These are phyloP conservation scores for Dorcoceras hygrometricum DNA, from an alignment of 257 asterid genomes.

Conservation along the genomic window DNA sequence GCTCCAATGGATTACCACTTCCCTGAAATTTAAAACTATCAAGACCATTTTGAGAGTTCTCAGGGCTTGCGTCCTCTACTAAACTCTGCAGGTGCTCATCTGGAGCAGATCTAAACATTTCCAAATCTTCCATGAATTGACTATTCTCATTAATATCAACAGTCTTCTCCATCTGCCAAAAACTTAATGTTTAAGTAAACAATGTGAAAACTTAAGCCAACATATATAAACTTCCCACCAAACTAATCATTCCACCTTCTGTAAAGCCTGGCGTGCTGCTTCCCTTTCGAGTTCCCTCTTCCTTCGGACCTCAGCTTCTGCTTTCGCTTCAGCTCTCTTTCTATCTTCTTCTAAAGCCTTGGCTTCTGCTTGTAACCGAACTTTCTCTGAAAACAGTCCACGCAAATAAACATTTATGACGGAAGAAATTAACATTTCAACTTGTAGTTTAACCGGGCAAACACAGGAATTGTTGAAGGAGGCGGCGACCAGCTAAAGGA, in stretches of 20 bases:
- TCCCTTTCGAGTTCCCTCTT: conserved; percentile 75
- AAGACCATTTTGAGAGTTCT: conserved; percentile 40
- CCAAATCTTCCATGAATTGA: conserved; percentile 66
- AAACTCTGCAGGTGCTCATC: conserved; percentile 45
- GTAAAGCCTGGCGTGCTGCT: conserved; percentile 87
- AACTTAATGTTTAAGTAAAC: conserved; percentile 10
- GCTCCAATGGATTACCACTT: conserved; percentile 64
- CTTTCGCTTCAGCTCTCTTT: conserved; percentile 63
- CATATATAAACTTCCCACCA: background rate
- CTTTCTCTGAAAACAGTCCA: conserved; percentile 50
- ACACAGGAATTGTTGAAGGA: background rate
- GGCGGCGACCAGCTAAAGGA: background rate
- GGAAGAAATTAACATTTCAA: conserved; percentile 5
- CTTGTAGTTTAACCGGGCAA: background rate
- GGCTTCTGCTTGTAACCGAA: conserved; percentile 79
- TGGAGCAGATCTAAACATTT: conserved; percentile 59
- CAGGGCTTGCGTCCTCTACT: conserved; percentile 59
- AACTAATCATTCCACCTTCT: conserved; percentile 41
- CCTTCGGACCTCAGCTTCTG: conserved; percentile 63
- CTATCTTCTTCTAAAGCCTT: conserved; percentile 74
- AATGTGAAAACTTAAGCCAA: background rate
- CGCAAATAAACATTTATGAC: background rate
- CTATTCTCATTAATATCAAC: conserved; percentile 69
- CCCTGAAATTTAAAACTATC: conserved; percentile 63
- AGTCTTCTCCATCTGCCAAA: conserved; percentile 69